A percentile compares a stretch with the other conserved stretches of the same genome.
Conservation (phyloP, 306 rosid species). For the Dalbergia oliveri region DNA sequence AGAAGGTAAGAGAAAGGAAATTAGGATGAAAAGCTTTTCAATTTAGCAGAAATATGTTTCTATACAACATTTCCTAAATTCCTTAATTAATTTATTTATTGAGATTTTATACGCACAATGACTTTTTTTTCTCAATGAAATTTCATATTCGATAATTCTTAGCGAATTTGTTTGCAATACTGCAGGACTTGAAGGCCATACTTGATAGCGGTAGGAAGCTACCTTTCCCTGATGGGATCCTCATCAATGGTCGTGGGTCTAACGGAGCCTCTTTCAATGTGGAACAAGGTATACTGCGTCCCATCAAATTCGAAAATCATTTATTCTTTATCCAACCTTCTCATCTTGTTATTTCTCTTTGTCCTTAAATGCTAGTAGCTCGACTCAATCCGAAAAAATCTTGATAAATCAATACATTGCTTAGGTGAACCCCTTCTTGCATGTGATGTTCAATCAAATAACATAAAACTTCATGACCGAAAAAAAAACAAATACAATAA, state of each 20-base stretch:
- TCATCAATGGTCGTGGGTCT: constrained; percentile 94
- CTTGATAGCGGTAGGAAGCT: constrained; percentile 81
- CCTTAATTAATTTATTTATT: neutral
- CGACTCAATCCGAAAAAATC: neutral
- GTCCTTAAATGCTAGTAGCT: neutral
- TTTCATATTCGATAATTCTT: neutral
- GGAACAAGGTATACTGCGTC: constrained; percentile 85
- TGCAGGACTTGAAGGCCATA: constrained; percentile 64
- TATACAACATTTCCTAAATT: neutral
- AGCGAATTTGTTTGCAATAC: neutral
- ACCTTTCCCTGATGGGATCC: constrained; percentile 86
- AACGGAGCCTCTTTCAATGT: constrained; percentile 74
- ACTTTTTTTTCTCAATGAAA: neutral
- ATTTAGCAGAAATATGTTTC: neutral
- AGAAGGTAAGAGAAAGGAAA: neutral
- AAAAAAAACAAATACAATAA: no score
- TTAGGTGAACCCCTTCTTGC: no score
- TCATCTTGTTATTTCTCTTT: neutral
- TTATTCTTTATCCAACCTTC: neutral
- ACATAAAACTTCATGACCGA: no score
- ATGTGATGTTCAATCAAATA: no score
- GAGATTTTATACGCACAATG: neutral
- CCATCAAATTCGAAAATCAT: neutral
- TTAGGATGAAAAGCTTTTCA: neutral
- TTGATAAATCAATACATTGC: no score